These are phyloP conservation scores for Penicillium sp. DNA, from an alignment of 2,329 filamentous ascomycete genomes.

Conservation along the genomic window DNA sequence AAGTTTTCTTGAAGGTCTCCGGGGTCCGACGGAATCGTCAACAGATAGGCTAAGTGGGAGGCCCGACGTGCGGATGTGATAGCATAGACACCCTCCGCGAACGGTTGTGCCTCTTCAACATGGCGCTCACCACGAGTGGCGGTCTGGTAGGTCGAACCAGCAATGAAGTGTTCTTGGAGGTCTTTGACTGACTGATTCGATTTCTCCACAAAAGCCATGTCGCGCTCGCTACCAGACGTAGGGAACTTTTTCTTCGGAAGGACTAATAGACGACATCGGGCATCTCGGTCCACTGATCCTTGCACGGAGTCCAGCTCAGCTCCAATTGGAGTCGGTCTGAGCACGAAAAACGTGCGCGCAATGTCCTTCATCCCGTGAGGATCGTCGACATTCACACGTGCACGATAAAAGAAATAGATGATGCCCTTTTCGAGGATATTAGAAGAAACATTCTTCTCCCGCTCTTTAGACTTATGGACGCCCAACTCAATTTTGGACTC, in stretches of 20 bases:
- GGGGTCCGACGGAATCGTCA: conserved; percentile 65
- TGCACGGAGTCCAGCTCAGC: conserved; percentile 54
- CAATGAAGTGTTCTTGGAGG: conserved; percentile 67
- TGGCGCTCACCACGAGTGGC: conserved; percentile 67
- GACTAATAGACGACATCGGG: conserved; percentile 65
- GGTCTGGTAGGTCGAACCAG: conserved; percentile 63
- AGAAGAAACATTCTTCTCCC: conserved; percentile 49
- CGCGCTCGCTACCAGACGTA: conserved; percentile 59
- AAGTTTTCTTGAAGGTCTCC: conserved; percentile 70
- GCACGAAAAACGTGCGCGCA: conserved; percentile 70
- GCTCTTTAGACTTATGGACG: conserved; percentile 46
- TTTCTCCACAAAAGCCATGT: conserved; percentile 81
- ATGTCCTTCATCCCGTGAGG: conserved; percentile 66
- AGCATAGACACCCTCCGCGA: conserved; percentile 82
- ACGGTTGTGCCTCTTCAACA: conserved; percentile 61
- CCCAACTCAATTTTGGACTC: conserved; percentile 31
- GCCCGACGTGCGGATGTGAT: conserved; percentile 66
- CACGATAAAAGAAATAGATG: conserved; percentile 85
- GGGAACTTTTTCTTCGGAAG: conserved; percentile 83
- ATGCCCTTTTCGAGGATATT: conserved; percentile 79
- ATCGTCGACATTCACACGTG: conserved; percentile 66
- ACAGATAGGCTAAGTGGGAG: conserved; percentile 72
- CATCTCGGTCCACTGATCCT: conserved; percentile 49
- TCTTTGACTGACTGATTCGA: conserved; percentile 58
- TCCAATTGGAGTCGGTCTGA: conserved; percentile 65